Conservation (phyloP, 257 asterid species). For the Voacanga thouarsii region DNA sequence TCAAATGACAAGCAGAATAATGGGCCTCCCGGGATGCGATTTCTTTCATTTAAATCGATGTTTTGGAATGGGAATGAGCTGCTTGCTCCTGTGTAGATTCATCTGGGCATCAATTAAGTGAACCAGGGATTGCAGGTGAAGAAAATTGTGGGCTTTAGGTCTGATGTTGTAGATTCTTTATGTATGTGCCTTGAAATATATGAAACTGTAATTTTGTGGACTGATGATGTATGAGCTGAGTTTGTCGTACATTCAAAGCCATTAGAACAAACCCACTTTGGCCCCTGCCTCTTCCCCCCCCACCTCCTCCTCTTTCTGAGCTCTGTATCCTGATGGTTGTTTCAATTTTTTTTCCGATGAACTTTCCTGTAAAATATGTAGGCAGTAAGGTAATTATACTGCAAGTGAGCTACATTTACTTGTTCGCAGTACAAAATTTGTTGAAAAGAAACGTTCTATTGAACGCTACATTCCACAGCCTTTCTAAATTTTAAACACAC, state of each 20-base stretch:
- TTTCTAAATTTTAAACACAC: no score
- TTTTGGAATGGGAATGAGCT: not conserved
- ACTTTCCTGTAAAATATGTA: conserved; percentile 3
- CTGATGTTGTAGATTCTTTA: conserved; percentile 11
- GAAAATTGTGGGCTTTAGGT: conserved; percentile 4
- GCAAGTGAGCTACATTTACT: not conserved
- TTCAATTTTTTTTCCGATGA: not conserved
- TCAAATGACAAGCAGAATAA: conserved; percentile 23
- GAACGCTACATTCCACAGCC: no score
- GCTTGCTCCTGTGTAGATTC: not conserved
- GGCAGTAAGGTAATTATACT: not conserved
- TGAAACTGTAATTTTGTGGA: conserved; percentile 17
- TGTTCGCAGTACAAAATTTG: not conserved
- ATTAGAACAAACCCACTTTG: not conserved
- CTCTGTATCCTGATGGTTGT: not conserved
- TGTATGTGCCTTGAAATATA: not conserved
- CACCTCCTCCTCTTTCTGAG: not conserved
- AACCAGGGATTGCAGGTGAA: conserved; percentile 6
- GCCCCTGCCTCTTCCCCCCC: not conserved
- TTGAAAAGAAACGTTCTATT: no score
- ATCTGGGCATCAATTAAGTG: not conserved
- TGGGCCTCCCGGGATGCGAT: not conserved
- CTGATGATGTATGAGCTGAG: not conserved
- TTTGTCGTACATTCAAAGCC: conserved; percentile 5
- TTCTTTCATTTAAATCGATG: conserved; percentile 16